Base-by-base conservation (phyloP, 768 basidiomycete species). In the Boletales sp. region DNA sequence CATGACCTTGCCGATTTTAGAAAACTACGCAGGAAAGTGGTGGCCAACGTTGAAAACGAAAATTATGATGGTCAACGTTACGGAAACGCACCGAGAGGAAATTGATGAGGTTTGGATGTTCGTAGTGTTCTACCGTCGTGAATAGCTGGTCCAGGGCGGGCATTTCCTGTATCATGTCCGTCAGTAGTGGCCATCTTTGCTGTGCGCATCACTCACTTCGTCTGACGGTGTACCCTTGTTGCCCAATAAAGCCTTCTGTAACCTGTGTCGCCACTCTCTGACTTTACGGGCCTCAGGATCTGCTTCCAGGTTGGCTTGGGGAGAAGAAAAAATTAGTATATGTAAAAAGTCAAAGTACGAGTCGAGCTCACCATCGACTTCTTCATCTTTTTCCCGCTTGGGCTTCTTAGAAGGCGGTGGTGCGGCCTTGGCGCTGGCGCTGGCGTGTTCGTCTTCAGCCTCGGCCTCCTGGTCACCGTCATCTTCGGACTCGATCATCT, bases 181-280 rank as follows among this genome's bases (percentile, higher is more conserved):
- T 56, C 34, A 50, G 48, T 47, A 19, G 34, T 28, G 52, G 38
- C 39, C 42, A 34, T 57, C 39, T 38, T 44, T 21, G 44, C n/a
- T 15, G 32, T 7, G 14, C 1, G 36, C 18, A 38, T 30, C 19
- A 70, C 76, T 46, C 57, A 90, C 87, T 56, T 84, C 83, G 10
- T 80, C 78, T 58, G 81, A 84, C 5, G 89, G 86, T 8, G 74
- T 55, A 7, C 71, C 70, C 68, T 85, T 85, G 56, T 72, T 79
- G 57, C 83, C 82, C 46, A 94, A 64, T 73, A 93, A 87, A 0
- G 82, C 87, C 67, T 92, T 88, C 70, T 97, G 94, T 3, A 96
- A 78, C 67, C 83, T 87, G 67, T 95, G 92, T 57, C 94, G 77
- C 93, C 94, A 95, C 50, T 90, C 87, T 62, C 88, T 84, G 59